Evolutionary conservation across 371 early-diverging fungal species (phyloP).

Genomic region (Rhizomucor pusillus): DNA sequence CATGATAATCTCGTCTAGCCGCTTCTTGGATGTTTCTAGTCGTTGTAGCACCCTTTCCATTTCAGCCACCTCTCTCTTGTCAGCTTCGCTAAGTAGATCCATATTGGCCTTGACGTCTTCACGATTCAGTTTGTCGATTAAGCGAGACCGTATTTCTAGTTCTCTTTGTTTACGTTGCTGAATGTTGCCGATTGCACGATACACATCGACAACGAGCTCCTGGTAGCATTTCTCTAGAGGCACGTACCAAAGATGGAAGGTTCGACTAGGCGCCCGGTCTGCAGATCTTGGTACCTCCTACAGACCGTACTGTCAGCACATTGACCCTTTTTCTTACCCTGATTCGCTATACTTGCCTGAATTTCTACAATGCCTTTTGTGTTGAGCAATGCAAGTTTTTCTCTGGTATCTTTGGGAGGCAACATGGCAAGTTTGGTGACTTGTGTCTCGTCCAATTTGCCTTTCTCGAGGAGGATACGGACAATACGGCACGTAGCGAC

Average conservation of each 20-base stretch:
- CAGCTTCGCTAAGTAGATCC: constrained; percentile 54
- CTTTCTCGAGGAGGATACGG: constrained; percentile 71
- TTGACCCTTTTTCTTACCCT: neutral
- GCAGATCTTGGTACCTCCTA: constrained; percentile 85
- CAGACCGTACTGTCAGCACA: neutral
- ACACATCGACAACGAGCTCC: constrained; percentile 58
- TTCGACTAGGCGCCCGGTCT: constrained; percentile 85
- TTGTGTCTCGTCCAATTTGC: constrained; percentile 85
- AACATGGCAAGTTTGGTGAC: constrained; percentile 78
- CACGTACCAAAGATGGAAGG: constrained; percentile 82
- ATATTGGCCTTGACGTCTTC: constrained; percentile 69
- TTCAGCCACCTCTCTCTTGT: constrained; percentile 52
- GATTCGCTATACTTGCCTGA: constrained; percentile 57
- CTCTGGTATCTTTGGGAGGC: constrained; percentile 69
- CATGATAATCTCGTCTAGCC: constrained; percentile 70
- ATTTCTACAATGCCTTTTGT: constrained; percentile 74
- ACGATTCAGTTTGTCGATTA: constrained; percentile 77
- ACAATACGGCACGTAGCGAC: constrained; percentile 70
- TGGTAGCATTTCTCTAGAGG: constrained; percentile 62
- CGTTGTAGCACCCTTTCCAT: constrained; percentile 51
- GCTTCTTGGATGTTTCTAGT: constrained; percentile 58
- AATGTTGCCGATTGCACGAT: constrained; percentile 66
- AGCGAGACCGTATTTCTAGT: constrained; percentile 45
- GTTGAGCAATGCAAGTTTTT: constrained; percentile 64
- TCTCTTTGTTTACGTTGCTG: constrained; percentile 70